These are phyloP conservation scores for Nakazawaea ambrosiae DNA, from an alignment of 805 yeast genomes.

Conservation along the genomic window DNA sequence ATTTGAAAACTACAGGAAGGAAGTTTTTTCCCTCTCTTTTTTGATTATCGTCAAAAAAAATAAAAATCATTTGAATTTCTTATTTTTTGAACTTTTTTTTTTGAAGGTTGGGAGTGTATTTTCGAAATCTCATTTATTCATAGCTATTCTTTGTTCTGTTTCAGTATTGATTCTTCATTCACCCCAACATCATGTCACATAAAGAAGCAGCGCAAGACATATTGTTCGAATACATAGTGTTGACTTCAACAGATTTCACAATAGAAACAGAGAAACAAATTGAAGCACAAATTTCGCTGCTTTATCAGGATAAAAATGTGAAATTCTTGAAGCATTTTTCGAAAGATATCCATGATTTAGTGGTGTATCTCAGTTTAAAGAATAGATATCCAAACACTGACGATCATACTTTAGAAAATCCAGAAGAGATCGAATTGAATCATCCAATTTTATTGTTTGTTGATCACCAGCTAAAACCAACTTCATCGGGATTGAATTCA, in stretches of 20 bases:
- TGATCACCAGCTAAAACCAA: background rate
- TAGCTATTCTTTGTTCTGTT: too few relatives aligned
- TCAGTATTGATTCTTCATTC: too few relatives aligned
- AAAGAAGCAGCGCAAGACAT: too few relatives aligned
- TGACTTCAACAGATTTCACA: background rate
- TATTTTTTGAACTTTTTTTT: too few relatives aligned
- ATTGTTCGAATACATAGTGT: too few relatives aligned
- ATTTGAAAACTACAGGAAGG: too few relatives aligned
- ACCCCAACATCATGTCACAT: too few relatives aligned
- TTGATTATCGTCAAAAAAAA: too few relatives aligned
- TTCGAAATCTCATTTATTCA: too few relatives aligned
- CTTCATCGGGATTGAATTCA: background rate
- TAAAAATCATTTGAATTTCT: too few relatives aligned
- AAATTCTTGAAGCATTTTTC: background rate
- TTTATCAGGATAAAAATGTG: background rate
- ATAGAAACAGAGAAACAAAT: background rate
- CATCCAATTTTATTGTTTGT: constrained; percentile 9
- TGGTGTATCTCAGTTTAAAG: constrained; percentile 6
- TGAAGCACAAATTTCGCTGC: background rate
- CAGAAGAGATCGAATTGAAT: constrained; percentile 5
- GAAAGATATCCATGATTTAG: constrained; percentile 1
- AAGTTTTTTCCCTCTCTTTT: too few relatives aligned
- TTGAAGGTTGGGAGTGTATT: too few relatives aligned
- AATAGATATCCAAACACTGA: constrained; percentile 9
- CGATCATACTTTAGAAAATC: background rate